phyloP scores from a whole-genome alignment of 2,329 filamentous ascomycete species.

The Pseudogymnoascus sp. region DNA sequence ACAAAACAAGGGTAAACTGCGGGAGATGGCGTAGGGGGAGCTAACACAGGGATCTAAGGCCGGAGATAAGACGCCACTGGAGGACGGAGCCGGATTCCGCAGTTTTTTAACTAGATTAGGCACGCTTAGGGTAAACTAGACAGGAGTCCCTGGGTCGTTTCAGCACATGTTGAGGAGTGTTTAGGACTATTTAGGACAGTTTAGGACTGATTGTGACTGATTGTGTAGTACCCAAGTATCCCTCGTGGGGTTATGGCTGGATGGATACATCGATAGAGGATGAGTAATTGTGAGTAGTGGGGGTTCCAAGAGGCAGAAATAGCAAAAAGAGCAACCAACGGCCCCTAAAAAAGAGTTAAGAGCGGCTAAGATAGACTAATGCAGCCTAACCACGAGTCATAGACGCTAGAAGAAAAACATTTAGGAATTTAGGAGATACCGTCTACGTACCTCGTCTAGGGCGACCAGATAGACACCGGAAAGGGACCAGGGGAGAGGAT shows the following conservation, averaged over 20 bases:
- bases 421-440: neutral
- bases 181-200: neutral
- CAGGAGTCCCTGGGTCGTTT: neutral
- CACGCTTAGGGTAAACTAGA: neutral
- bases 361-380: neutral
- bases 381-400: neutral
- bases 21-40: constrained; percentile 18
- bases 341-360: neutral
- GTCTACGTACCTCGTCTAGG: neutral
- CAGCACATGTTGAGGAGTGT: neutral
- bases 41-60: constrained; percentile 12
- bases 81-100: constrained; percentile 3
- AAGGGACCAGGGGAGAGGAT: neutral
- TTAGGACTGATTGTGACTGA: neutral
- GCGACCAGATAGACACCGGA: neutral
- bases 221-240: neutral
- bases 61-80: constrained; percentile 5
- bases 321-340: neutral
- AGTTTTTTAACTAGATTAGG: neutral
- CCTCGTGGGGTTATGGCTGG: neutral
- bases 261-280: neutral
- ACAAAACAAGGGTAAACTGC: constrained; percentile 15
- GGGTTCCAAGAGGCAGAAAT: neutral
- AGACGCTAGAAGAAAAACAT: neutral
- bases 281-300: neutral